Base-by-base conservation (phyloP, 306 rosid species). In the Sesbania bispinosa region DNA sequence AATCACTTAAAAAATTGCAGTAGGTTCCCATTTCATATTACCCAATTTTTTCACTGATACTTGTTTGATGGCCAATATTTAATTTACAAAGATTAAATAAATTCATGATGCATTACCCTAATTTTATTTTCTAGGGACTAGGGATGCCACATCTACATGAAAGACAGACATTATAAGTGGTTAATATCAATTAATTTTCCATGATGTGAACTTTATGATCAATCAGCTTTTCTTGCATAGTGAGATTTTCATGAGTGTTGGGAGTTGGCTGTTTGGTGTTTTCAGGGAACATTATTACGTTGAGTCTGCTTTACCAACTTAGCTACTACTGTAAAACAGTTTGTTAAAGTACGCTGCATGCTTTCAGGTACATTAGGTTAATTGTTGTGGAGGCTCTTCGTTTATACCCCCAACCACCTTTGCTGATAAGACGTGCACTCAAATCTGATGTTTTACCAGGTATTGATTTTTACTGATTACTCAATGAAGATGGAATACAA, bases 361-460 rank as follows among this genome's bases (percentile, higher is more conserved):
- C 64, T 69, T 84, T 71, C 89, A 93, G 97, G 87, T 93, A 90
- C 86, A 80, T 81, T 65, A 88, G 94, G 83, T 90, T 85, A 64
- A 81, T 84, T 58, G 79, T 89, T 5, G 93, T 88, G 15, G 98
- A 93, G 81, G 60, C 94, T 84, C 96, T 93, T 71, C 94, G 97
- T 10, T 80, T 90, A 77, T 90, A 83, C 77, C 98, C 98, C 59
- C 96, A 93, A 15, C 98, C 97, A 32, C 97, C 98, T 74, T 82
- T 90, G 81, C 83, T 93, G 74, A 84, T 93, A 60, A 93, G 97
- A 74, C 92, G 97, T 50, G 8, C 96, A 23, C 92, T 93, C 57
- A 88, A 82, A 60, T 68, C 92, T 50, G 98, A 93, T 82, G 77
- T 73, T 70, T 71, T 93, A 46, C 98, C 98, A 80, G 98, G 98